Percentiles rank a stretch among this genome's conserved stretches.
Evolutionary conservation across 2,329 filamentous ascomycete genomes (phyloP).

Genomic region (Tolypocladium nubicola): DNA sequence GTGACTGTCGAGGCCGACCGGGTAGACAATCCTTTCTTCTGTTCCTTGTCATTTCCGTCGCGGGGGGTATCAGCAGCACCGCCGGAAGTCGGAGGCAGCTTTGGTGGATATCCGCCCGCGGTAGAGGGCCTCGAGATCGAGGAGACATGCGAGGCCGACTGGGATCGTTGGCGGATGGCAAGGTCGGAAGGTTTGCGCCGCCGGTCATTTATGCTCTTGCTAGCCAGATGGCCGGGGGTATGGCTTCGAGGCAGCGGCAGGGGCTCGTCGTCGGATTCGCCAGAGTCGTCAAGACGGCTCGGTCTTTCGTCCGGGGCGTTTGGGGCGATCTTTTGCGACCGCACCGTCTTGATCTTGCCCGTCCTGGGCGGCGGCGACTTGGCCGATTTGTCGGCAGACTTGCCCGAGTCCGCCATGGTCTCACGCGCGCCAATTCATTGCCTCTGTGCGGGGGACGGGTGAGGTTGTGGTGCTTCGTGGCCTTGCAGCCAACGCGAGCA

Average conservation of each 20-base stretch:
- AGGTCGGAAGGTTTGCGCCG: constrained; percentile 41
- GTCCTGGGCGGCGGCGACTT: constrained; percentile 17
- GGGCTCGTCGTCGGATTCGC: constrained; percentile 21
- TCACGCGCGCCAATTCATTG: constrained; percentile 18
- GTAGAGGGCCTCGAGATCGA: constrained; percentile 16
- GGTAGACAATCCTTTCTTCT: constrained; percentile 30
- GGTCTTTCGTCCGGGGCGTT: constrained; percentile 9
- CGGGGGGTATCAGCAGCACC: constrained; percentile 12
- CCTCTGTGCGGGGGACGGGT: constrained; percentile 4
- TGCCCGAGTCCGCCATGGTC: constrained; percentile 33
- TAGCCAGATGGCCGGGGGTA: constrained; percentile 50
- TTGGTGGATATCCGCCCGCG: not conserved
- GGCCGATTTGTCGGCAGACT: constrained; percentile 18
- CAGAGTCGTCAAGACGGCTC: constrained; percentile 17
- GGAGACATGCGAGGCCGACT: constrained; percentile 32
- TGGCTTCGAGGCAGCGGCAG: constrained; percentile 42
- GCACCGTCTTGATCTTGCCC: constrained; percentile 24
- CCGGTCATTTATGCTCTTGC: constrained; percentile 41
- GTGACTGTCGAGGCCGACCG: constrained; percentile 45
- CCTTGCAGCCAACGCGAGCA: not conserved
- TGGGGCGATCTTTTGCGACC: constrained; percentile 42
- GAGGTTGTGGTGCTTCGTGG: not conserved
- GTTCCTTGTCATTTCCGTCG: constrained; percentile 12
- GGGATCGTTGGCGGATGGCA: constrained; percentile 42
- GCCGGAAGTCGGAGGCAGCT: constrained; percentile 14